These are phyloP conservation scores for Apiospora arundinis DNA, from an alignment of 2,329 filamentous ascomycete species.

Conservation along the genomic window DNA sequence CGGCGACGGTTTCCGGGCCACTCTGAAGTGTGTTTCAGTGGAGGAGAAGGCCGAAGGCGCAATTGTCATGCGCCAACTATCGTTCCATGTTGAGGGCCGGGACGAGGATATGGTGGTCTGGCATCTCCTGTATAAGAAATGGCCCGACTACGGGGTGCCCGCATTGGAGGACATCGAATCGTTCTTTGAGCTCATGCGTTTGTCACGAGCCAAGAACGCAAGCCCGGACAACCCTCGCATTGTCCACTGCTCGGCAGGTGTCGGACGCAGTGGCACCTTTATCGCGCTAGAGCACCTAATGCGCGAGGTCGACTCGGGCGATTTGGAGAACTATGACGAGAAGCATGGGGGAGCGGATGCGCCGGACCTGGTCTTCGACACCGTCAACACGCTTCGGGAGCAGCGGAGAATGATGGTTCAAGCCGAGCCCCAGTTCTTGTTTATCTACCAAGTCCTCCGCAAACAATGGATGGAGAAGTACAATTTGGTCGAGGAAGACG, in stretches of 20 bases:
- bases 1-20: constrained; percentile 70
- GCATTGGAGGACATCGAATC: constrained; percentile 69
- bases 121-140: constrained; percentile 85
- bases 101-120: constrained; percentile 60
- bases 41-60: constrained; percentile 61
- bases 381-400: constrained; percentile 80
- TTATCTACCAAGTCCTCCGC: constrained; percentile 86
- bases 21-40: constrained; percentile 70
- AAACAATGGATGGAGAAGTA: constrained; percentile 76
- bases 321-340: constrained; percentile 58
- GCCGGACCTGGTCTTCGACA: constrained; percentile 74
- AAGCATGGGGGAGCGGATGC: constrained; percentile 32
- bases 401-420: constrained; percentile 98
- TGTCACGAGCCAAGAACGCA: constrained; percentile 66
- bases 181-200: constrained; percentile 72
- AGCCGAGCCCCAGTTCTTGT: constrained; percentile 80
- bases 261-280: constrained; percentile 93
- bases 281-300: constrained; percentile 94
- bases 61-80: constrained; percentile 78
- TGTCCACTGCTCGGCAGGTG: constrained; percentile 87
- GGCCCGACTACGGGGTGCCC: constrained; percentile 91
- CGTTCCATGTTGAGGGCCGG: constrained; percentile 57
- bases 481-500: constrained; percentile 43
- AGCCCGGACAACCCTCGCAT: constrained; percentile 74
- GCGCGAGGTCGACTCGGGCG: constrained; percentile 78